phyloP scores from a whole-genome alignment of 352 stramenopile species.

The Pythium pyrilobum region DNA sequence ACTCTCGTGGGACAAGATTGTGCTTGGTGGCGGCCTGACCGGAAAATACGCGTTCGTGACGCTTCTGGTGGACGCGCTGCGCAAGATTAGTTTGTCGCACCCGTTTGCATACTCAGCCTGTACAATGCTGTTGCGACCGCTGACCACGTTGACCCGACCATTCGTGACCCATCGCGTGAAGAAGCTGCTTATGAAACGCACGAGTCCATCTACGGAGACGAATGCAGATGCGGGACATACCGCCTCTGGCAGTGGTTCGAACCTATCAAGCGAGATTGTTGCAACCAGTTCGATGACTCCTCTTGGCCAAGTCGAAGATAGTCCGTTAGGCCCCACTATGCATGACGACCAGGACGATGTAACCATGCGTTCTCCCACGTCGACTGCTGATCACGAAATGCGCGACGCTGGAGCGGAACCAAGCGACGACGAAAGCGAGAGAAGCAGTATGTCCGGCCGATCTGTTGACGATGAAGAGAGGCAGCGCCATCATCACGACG shows the following conservation, averaged over 20 bases:
- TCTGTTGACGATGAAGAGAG: constrained; percentile 35
- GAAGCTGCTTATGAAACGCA: constrained; percentile 56
- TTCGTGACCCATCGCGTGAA: constrained; percentile 75
- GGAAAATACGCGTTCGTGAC: constrained; percentile 76
- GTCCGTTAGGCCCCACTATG: too few relatives aligned
- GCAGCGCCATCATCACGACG: constrained; percentile 26
- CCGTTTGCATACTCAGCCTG: constrained; percentile 70
- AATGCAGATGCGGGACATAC: too few relatives aligned
- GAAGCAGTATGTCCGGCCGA: constrained; percentile 49
- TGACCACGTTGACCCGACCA: constrained; percentile 73
- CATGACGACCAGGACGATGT: constrained; percentile 53
- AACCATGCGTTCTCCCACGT: constrained; percentile 54
- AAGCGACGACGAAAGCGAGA: constrained; percentile 50
- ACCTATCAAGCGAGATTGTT: too few relatives aligned
- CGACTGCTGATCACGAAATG: constrained; percentile 53
- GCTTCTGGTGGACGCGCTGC: constrained; percentile 65
- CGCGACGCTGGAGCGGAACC: constrained; percentile 33
- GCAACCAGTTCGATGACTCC: too few relatives aligned
- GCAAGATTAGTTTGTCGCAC: constrained; percentile 73
- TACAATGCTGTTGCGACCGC: constrained; percentile 71
- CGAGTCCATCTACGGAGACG: not conserved
- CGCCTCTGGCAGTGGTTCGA: too few relatives aligned
- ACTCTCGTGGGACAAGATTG: constrained; percentile 79
- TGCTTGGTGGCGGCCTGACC: constrained; percentile 55
- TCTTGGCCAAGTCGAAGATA: too few relatives aligned